Evolutionary conservation across 2,329 filamentous ascomycete genomes (phyloP).

Genomic region (Salinomyces thailandicus): DNA sequence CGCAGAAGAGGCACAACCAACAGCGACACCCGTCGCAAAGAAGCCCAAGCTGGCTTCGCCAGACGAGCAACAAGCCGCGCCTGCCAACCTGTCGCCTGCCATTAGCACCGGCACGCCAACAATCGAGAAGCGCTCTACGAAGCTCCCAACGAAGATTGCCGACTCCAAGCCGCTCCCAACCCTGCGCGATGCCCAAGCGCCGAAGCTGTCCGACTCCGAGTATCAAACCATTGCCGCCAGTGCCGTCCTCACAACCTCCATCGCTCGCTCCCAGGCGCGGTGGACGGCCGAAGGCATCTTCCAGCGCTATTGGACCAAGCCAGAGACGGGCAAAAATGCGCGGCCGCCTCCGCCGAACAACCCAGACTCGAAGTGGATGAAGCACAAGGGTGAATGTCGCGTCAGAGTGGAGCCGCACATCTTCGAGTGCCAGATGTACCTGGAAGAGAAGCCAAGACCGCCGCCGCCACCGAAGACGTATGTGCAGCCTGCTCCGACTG

Average conservation of each 20-base stretch:
- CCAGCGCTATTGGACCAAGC: slow-evolving; percentile 69
- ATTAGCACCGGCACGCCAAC: neutral
- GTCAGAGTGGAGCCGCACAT: slow-evolving; percentile 72
- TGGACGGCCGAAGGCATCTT: slow-evolving; percentile 61
- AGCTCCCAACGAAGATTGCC: slow-evolving; percentile 52
- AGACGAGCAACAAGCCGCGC: neutral
- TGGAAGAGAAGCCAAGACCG: slow-evolving; percentile 55
- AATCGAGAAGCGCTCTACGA: neutral
- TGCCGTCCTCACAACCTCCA: slow-evolving; percentile 63
- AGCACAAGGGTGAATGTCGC: slow-evolving; percentile 57
- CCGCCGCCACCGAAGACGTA: slow-evolving; percentile 25
- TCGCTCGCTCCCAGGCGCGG: slow-evolving; percentile 60
- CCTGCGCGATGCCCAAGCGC: slow-evolving; percentile 55
- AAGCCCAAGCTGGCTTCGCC: slow-evolving; percentile 14
- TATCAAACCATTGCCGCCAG: slow-evolving; percentile 68
- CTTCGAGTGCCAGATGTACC: slow-evolving; percentile 64
- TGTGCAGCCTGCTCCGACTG: slow-evolving; percentile 2
- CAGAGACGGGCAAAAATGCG: slow-evolving; percentile 56
- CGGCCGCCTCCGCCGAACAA: slow-evolving; percentile 37
- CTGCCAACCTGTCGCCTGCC: neutral
- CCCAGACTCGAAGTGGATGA: slow-evolving; percentile 28
- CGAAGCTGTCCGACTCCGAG: slow-evolving; percentile 51
- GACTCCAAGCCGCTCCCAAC: slow-evolving; percentile 61
- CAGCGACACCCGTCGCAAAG: slow-evolving; percentile 14
- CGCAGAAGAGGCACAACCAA: slow-evolving; percentile 14